A percentile compares a stretch with the other conserved stretches of the same genome.
phyloP scores from a whole-genome alignment of 2,329 filamentous ascomycete genomes.

The Dactylellina drechsleri region DNA sequence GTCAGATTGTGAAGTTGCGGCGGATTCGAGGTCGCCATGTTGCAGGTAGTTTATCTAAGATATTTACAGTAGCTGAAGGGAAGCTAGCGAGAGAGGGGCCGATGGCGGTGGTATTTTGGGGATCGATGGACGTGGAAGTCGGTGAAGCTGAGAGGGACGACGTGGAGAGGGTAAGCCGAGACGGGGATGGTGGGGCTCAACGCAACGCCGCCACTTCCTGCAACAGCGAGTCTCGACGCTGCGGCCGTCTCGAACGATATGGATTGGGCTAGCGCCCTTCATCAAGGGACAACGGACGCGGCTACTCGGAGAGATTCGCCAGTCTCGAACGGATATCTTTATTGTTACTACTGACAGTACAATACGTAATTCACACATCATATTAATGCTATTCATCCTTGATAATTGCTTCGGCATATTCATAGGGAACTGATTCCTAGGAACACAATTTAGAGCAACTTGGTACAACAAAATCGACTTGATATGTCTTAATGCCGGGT shows the following conservation, averaged over 20 bases:
- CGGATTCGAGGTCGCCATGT: slow-evolving; percentile 70
- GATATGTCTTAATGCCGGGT: not conserved
- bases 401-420: no score
- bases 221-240: not conserved
- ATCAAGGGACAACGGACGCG: no score
- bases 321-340: no score
- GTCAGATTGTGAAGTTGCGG: slow-evolving; percentile 96
- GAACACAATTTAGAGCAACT: no score
- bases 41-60: not conserved
- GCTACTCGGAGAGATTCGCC: no score
- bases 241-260: no score
- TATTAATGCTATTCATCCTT: no score
- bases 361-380: no score
- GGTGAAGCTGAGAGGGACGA: not conserved
- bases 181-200: slow-evolving; percentile 30
- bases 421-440: no score
- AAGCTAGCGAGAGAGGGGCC: not conserved
- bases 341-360: no score
- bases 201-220: slow-evolving; percentile 31
- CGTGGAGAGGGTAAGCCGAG: slow-evolving; percentile 1
- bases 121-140: slow-evolving; percentile 1
- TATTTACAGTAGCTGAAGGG: slow-evolving; percentile 4
- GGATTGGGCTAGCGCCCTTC: no score
- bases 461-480: no score
- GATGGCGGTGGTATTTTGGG: not conserved